These are phyloP conservation scores for Raffaelea ambrosiae DNA, from an alignment of 2,329 filamentous ascomycete genomes.

Conservation along the genomic window DNA sequence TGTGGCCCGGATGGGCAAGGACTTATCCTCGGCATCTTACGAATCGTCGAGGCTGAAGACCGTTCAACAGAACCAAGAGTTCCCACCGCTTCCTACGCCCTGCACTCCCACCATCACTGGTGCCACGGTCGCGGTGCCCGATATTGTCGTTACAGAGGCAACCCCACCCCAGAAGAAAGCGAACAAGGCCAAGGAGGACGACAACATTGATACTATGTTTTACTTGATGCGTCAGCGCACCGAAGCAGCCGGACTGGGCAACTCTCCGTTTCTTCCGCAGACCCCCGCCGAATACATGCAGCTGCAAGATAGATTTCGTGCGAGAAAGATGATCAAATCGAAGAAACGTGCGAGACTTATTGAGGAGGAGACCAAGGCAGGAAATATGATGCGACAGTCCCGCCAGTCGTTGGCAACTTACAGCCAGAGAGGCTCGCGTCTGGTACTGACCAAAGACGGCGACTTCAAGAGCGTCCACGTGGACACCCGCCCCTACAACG, in stretches of 20 bases:
- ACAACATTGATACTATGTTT: not conserved
- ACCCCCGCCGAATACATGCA: not conserved
- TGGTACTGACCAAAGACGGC: too few species aligned
- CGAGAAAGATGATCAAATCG: not conserved
- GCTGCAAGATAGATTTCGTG: not conserved
- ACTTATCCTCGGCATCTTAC: not conserved
- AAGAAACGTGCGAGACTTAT: not conserved
- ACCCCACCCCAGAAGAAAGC: not conserved
- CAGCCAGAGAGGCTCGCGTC: too few species aligned
- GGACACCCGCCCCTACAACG: too few species aligned
- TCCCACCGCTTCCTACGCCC: too few species aligned
- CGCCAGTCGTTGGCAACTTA: too few species aligned
- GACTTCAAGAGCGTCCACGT: too few species aligned
- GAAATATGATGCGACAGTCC: too few species aligned
- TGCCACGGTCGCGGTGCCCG: too few species aligned
- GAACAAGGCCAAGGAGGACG: not conserved
- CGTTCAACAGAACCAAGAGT: too few species aligned
- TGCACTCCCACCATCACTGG: too few species aligned
- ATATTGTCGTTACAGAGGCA: too few species aligned
- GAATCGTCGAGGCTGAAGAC: not conserved
- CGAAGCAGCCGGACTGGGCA: not conserved
- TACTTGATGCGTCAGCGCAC: not conserved
- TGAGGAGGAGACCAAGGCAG: not conserved
- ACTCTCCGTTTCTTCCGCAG: conserved; percentile 6
- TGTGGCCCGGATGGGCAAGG: conserved; percentile 2